A percentile compares a stretch with the other conserved stretches of the same genome.
Conservation (phyloP, 2,329 filamentous ascomycete genomes). For the Colletotrichum sp. region DNA sequence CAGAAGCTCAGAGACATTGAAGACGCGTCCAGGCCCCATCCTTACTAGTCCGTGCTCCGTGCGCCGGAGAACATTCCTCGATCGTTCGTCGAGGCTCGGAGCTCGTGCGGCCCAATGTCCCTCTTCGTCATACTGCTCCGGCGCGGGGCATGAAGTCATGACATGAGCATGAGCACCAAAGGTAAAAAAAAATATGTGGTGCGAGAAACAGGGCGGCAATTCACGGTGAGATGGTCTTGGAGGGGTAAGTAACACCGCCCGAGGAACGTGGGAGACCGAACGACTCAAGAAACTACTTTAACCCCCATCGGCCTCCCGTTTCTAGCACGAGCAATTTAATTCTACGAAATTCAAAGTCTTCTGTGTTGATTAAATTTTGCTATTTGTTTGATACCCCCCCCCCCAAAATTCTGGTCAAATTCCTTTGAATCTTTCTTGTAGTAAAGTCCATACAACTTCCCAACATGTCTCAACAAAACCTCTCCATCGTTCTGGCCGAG, state of each 20-base stretch:
- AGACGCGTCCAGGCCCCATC: conserved; percentile 6
- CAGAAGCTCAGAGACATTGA: neutral
- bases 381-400: neutral
- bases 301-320: neutral
- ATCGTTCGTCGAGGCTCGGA: conserved; percentile 15
- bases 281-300: neutral
- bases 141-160: conserved; percentile 19
- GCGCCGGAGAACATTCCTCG: conserved; percentile 20
- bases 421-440: neutral
- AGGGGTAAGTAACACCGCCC: neutral
- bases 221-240: neutral
- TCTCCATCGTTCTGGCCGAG: conserved; percentile 65
- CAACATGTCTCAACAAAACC: conserved; percentile 49
- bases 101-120: conserved; percentile 16
- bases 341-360: neutral
- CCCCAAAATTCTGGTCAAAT: neutral
- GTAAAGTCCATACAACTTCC: neutral
- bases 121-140: conserved; percentile 13
- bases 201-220: neutral
- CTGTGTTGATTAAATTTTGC: neutral
- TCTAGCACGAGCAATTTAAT: neutral
- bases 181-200: neutral
- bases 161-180: conserved; percentile 7
- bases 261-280: neutral
- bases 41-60: conserved; percentile 19